Base-by-base conservation (phyloP, 2,329 filamentous ascomycete species). In the Hypoxylon sp. region DNA sequence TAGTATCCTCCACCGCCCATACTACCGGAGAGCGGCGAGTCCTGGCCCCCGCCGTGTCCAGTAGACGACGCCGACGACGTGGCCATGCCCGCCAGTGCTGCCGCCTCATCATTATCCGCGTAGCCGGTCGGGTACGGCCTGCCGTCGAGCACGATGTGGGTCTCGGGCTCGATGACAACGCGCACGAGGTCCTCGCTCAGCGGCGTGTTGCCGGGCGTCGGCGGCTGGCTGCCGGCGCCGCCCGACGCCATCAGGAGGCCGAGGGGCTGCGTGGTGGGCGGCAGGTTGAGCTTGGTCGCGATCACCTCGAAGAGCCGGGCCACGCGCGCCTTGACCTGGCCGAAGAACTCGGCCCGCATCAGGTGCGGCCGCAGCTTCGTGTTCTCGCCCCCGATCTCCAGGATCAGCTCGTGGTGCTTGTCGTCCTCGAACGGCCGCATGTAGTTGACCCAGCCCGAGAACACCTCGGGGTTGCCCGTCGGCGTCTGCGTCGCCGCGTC, bases 391-490 rank as follows among this genome's bases (percentile, higher is more conserved):
- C 88, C 86, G 46, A 96, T 89, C 72, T 98, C 92, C 2, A 97
- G 77, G 21, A 98, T 81, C 18, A 97, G 81, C 71, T 93, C 90
- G 57, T 85, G 81, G 0, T 88, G 76, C 18, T 80, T 81, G 49
- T 91, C 86, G 72, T 97, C 92, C n/a, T 92, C 87, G 68, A 88
- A 96, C 0, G 94, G 94, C 4, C 94, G 86, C 11, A 90, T 86
- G 68, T 98, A 98, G 62, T 86, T 85, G 23, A 96, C 86, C 79
- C 85, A 90, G 35, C 75, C 75, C 13, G 72, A 68, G 24, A 75
- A 51, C 26, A 73, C 67, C 35, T 74, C 73, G 23, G 64, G 47
- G 29, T 60, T 58, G 13, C 55, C 57, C 23, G 56, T 57, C 6
- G 73, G 58, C 26, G 73, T 63, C n/a, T 72, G 58, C 29, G 73